Evolutionary conservation across 1,139 yeast species (phyloP), one percentile per base, ranked within the genome.

Genomic region (Candida freyschussii): DNA sequence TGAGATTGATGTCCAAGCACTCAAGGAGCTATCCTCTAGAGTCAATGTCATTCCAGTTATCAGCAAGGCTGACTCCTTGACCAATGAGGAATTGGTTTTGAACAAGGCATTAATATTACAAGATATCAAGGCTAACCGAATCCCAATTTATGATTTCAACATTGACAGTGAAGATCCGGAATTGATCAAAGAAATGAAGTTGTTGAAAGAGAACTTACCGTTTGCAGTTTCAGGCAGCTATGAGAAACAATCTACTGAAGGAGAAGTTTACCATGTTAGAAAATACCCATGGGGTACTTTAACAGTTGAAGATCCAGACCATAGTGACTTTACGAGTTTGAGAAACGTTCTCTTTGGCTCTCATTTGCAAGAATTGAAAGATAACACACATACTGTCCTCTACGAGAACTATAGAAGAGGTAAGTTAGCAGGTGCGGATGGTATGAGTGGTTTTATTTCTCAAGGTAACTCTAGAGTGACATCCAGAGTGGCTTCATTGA

Each of bases 341-440:
- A 78, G 78, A 56, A 75, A 79, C 39, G 78, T 79, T 6, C 58
- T 81, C 40, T 65, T 81, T 44, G 84, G 84, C 26, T 80, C 89
- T n/a, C 89, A 81, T 56, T 65, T 81, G 51, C 82, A 80, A 55
- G 89, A 81, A 45, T 71, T 81, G 48, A 80, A 79, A 56, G 86
- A 79, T 45, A 60, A 72, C 30, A 80, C 89, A 6, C 85, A 78
- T 50, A 75, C 75, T 37, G 62, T 68, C 36, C 66, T 80, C 40
- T 81, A 81, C 57, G 89, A 81, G 56, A 68, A 70, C 47, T 81
- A 78, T 56, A 73, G 91, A 65, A 78, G 85, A n/a, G 76, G 73
- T 47, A 79, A 72, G 32, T 66, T 76, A 48, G 63, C 22, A 22
- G 33, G 31, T 10, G 29, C 27, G 20, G 39, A 26, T 10, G 9